Conservation (phyloP, 805 yeast species). For the Kodamaea hsintzibuensis region DNA sequence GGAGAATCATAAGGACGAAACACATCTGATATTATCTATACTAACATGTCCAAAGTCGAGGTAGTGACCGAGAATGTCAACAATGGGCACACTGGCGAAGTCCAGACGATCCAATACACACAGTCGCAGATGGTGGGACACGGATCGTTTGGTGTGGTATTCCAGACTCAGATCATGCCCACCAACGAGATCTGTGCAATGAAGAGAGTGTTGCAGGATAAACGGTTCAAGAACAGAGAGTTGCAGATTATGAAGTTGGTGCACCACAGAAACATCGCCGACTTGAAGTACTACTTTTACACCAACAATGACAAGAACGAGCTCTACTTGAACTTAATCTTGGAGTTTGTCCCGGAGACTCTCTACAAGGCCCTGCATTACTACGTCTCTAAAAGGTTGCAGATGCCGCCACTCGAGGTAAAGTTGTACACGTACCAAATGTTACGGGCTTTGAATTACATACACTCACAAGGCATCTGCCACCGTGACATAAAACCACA, state of each 20-base stretch:
- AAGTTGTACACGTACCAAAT: slow-evolving; percentile 81
- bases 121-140: slow-evolving; percentile 93
- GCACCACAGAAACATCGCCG: slow-evolving; percentile 84
- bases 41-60: slow-evolving; percentile 48
- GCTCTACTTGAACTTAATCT: slow-evolving; percentile 81
- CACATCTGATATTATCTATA: slow-evolving; percentile 12
- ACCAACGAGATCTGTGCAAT: slow-evolving; percentile 84
- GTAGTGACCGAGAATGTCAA: slow-evolving; percentile 63
- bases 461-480: slow-evolving; percentile 79
- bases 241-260: slow-evolving; percentile 92
- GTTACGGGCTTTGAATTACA: slow-evolving; percentile 74
- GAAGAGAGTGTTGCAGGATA: slow-evolving; percentile 94
- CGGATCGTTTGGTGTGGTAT: slow-evolving; percentile 99
- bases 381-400: slow-evolving; percentile 66
- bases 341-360: slow-evolving; percentile 96
- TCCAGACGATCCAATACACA: slow-evolving; percentile 66
- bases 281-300: slow-evolving; percentile 83
- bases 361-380: slow-evolving; percentile 87
- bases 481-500: slow-evolving; percentile 95
- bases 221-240: slow-evolving; percentile 91
- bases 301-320: slow-evolving; percentile 71
- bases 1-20: neutral
- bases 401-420: slow-evolving; percentile 89
- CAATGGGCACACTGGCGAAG: slow-evolving; percentile 69
- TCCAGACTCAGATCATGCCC: slow-evolving; percentile 76